Evolutionary conservation across 179 eudicot species (phyloP), one percentile per base, ranked within the genome.

Genomic region (Amaranthus tricolor): DNA sequence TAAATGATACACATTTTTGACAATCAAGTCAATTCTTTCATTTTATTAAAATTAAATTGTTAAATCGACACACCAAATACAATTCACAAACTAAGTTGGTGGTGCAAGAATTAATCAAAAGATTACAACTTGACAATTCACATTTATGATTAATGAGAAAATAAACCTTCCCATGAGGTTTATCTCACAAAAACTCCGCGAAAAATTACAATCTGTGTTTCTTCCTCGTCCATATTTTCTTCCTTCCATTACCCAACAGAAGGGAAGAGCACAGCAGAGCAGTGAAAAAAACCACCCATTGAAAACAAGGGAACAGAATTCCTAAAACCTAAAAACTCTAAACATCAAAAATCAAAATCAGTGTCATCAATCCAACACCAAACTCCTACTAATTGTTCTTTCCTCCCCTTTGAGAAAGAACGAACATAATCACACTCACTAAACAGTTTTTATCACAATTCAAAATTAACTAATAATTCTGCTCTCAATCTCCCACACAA

Each of bases 321-420:
- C 66, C 66, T 55, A 67, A 72, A 75, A 6, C 66, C 78, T 66
- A 57, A 58, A 61, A 59, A 49, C 61, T 70, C 76, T 61, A 70
- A 70, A 64, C 6, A 66, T 66, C 44, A 77, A 77, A 73, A 60
- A 62, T 77, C 81, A 72, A 72, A 73, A 62, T 53, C 70, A 79
- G 63, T 70, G 0, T 44, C 63, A 19, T 69, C 56, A 74, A 79
- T 70, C 67, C 50, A 72, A 75, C 78, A 68, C 47, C 66, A 66
- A 67, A 52, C 45, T 31, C 51, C 77, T 21, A 56, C 9, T n/a
- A 55, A n/a, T 10, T 45, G 67, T 50, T 70, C 78, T 70, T 70
- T 64, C 82, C 78, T 79, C 78, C 59, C 82, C 79, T 79, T 74
- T 68, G 66, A 76, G 78, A 79, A 79, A 79, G 78, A 79, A 75